Evolutionary conservation across 2,329 filamentous ascomycete genomes (phyloP), one percentile per base, ranked within the genome.

Genomic region (Albophoma yamanashiensis): DNA sequence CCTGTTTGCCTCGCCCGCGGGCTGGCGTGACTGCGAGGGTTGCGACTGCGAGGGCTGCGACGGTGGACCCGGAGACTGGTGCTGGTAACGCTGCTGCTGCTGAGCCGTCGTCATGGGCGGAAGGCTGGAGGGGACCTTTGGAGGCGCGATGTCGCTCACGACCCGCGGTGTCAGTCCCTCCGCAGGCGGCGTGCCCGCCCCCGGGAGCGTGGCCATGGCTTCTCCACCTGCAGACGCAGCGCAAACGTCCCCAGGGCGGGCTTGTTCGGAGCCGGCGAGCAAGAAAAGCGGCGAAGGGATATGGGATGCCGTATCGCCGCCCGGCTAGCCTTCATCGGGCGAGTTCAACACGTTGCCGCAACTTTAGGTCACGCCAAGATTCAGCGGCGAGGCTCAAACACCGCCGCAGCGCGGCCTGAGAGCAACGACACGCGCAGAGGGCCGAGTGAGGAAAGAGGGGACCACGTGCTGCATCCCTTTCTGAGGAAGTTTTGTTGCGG

Each of bases 121-220:
- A 9, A 17, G 17, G 6, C 25, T 47, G 22, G 9, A 42, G 22
- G 55, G 25, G 2, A n/a, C 7, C 5, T n/a, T 42, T 2, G 45
- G 58, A 20, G 60, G 40, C 0, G 62, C 4, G 8, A 66, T 62
- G n/a, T 71, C 66, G 59, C 67, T 72, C 8, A 65, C 64, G 22
- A 71, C 63, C 3, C 62, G 63, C 1, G 62, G 17, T 8, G 11
- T 34, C 50, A 22, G 31, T 22, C 50, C 31, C 4, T 36, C 31
- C 2, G 31, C 20, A 4, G 50, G 20, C 20, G 50, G 31, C 20
- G 50, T 55, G 31, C 31, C 20, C 31, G 31, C 31, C 2, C 50
- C 50, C 2, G 36, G 50, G 31, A 36, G 31, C 31, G 50, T 22
- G 31, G 50, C 31, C 50, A 55, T 55, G 50, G 50, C 50, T 25